Evolutionary conservation across 441 rosid genomes (phyloP), one percentile per base, ranked within the genome.

Genomic region (Breynia disticha): DNA sequence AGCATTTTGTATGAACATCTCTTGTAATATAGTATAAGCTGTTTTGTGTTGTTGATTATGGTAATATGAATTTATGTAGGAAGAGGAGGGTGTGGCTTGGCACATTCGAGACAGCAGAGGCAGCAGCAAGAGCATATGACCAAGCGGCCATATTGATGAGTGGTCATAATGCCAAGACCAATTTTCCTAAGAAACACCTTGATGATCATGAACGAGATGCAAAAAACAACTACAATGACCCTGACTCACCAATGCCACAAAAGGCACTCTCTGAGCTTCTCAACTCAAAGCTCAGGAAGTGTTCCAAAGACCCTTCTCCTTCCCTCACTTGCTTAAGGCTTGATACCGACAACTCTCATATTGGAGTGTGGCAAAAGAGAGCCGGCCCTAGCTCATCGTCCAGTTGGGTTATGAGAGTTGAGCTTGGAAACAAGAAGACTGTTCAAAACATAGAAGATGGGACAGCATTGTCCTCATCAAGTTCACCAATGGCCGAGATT

Each of bases 21-120:
- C 35, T 28, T 28, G 35, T 9, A 28, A 4, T 28, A 4, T 28
- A 9, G 5, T 28, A 28, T 28, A 5, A 28, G 35, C 5, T 28
- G 35, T 28, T 28, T 28, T 28, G 8, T 1, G 13, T 37, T 41
- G 44, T 41, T 41, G 44, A 41, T 41, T 41, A 41, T 41, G 44
- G n/a, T 41, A 41, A n/a, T 41, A 3, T 41, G 44, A 41, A 41
- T 6, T 1, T 41, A 3, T 41, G 19, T 41, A 87, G 96, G 75
- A 84, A 87, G 67, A 80, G 81, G 65, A 84, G 96, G 64, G 83
- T 87, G 22, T 87, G 96, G 96, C 73, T 87, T 9, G 96, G 96
- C n/a, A 87, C 95, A 32, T 87, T 87, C 55, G 84, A 82, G 74
- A 77, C 93, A 3, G 89, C 90, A 0, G 94, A 84, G 66, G 86